These are phyloP conservation scores for Pisolithus thermaeus DNA, from an alignment of 1,284 basidiomycete genomes.

Conservation along the genomic window DNA sequence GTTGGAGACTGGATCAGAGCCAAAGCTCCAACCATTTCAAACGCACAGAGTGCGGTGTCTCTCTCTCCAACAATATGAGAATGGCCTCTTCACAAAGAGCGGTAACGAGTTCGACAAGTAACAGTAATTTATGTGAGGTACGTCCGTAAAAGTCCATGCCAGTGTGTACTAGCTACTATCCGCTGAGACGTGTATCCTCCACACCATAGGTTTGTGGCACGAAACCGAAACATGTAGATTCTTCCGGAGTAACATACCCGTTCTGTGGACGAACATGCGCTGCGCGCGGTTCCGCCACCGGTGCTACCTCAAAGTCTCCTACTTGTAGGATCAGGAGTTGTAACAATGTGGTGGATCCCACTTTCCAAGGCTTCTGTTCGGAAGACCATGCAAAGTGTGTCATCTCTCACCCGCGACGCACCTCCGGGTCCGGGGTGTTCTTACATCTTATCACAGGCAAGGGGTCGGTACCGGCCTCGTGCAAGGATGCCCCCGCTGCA, in stretches of 20 bases:
- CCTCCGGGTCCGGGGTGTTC: constrained; percentile 2
- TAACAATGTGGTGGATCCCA: constrained; percentile 40
- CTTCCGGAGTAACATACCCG: constrained; percentile 49
- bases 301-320: constrained; percentile 16
- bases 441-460: constrained; percentile 32
- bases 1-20: neutral
- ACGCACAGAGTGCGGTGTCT: too few relatives aligned
- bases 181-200: neutral
- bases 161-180: constrained; percentile 10
- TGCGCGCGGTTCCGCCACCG: constrained; percentile 31
- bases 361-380: constrained; percentile 49
- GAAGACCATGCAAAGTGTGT: constrained; percentile 49
- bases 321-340: constrained; percentile 45
- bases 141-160: constrained; percentile 9
- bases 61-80: constrained; percentile 8
- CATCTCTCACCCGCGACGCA: constrained; percentile 3
- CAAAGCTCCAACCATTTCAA: too few relatives aligned
- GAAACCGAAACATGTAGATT: constrained; percentile 51
- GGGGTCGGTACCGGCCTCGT: constrained; percentile 43
- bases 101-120: constrained; percentile 2
- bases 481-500: constrained; percentile 44
- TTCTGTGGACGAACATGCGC: constrained; percentile 58
- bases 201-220: constrained; percentile 45
- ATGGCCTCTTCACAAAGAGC: constrained; percentile 4
- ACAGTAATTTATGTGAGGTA: constrained; percentile 23